Conservation (phyloP, 306 rosid genomes). For the Cucurbita ficifolia region DNA sequence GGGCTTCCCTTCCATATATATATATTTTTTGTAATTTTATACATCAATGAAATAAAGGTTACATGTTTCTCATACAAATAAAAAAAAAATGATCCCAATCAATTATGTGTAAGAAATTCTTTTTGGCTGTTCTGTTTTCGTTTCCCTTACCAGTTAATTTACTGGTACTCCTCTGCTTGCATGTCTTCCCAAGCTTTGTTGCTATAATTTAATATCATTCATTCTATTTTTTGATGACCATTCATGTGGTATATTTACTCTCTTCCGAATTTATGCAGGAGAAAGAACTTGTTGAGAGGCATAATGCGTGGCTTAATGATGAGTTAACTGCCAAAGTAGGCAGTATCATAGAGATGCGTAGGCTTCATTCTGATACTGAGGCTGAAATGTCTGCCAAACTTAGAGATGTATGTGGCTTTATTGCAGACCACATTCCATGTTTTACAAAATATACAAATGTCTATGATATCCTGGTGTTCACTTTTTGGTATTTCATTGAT, state of each 20-base stretch:
- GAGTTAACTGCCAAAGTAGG: slow-evolving; percentile 65
- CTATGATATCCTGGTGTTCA: not conserved
- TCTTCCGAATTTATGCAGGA: slow-evolving; percentile 37
- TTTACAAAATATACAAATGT: not conserved
- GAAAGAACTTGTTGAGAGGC: slow-evolving; percentile 81
- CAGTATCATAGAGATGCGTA: slow-evolving; percentile 46
- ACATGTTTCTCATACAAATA: too few relatives aligned
- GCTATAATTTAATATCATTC: too few relatives aligned
- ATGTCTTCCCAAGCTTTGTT: too few relatives aligned
- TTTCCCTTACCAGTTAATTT: too few relatives aligned
- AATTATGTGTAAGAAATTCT: too few relatives aligned
- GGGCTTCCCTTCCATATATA: too few relatives aligned
- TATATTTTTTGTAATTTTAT: too few relatives aligned
- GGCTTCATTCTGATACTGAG: slow-evolving; percentile 47
- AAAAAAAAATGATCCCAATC: too few relatives aligned
- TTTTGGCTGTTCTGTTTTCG: too few relatives aligned
- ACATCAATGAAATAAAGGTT: too few relatives aligned
- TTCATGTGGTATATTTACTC: not conserved
- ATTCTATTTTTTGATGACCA: not conserved
- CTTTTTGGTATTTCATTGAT: slow-evolving; percentile 1
- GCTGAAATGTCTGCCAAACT: slow-evolving; percentile 59
- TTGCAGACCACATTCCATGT: not conserved
- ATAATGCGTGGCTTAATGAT: slow-evolving; percentile 70
- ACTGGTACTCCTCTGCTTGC: too few relatives aligned
- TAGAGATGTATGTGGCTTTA: slow-evolving; percentile 40